Base-by-base conservation (phyloP, 805 yeast genomes). In the Wickerhamomyces sydowiorum region DNA sequence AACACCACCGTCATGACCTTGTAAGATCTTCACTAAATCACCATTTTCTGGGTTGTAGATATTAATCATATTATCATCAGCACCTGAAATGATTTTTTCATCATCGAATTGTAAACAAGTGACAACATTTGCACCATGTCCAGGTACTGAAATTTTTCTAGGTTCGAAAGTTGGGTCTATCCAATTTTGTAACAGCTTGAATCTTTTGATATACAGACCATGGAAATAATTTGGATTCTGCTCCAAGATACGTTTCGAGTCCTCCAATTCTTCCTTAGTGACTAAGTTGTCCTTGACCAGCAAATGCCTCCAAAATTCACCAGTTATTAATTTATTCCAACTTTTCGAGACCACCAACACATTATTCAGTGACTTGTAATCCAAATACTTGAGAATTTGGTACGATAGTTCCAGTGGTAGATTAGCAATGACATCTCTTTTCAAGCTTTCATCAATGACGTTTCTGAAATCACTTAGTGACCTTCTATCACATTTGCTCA, bases 1-100 rank as follows among this genome's bases (percentile, higher is more conserved):
- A 5, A 93, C 99, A 31, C 99, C 99, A 36, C 99, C 99, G 41
- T 85, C 95, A 58, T 93, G 99, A 7, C 96, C 97, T 34, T 73
- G 70, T 35, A 93, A 69, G 6, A 80, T 79, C 33, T 74, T 68
- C 8, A 80, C 54, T 39, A 82, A 68, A 33, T 67, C 65, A 5
- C 97, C 97, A 1, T 85, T 78, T 24, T 71, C 67, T 1, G 96
- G 80, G 49, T 83, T 82, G 62, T 86, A 88, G 8, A 93, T 80
- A 48, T 86, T 81, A 47, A 93, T 86, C 58, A 78, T 75, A 47
- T 77, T 78, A 50, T 88, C 96, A 54, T 90, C 97, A 1, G 95
- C 89, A 24, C 96, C 96, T 2, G 96, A 89, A 44, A 91, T 85
- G 40, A 93, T 84, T 56, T 81, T 82, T 49, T 89, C 90, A 38